phyloP scores from a whole-genome alignment of 139 green algal species.

The Chlorella sp. region DNA sequence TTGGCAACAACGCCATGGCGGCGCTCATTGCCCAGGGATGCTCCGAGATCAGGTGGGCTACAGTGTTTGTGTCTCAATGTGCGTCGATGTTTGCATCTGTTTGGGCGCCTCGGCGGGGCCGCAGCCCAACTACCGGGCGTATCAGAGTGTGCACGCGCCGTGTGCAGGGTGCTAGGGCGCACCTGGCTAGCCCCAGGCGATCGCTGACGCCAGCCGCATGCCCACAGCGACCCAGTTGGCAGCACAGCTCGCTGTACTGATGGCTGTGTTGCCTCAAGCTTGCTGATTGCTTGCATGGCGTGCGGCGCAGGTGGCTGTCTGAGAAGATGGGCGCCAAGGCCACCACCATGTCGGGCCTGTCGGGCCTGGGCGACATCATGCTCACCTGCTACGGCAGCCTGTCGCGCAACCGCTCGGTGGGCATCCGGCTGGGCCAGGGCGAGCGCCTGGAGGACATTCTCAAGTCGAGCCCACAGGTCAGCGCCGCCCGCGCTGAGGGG shows the following conservation, averaged over 20 bases:
- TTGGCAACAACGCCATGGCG: constrained; percentile 95
- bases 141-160: background rate
- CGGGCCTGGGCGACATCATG: constrained; percentile 98
- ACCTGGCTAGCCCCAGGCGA: too few species aligned
- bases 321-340: constrained; percentile 90
- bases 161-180: too few species aligned
- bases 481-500: constrained; percentile 87
- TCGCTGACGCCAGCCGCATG: too few species aligned
- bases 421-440: constrained; percentile 83
- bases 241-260: too few species aligned
- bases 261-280: too few species aligned
- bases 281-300: too few species aligned
- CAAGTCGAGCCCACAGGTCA: constrained; percentile 61
- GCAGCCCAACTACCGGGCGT: too few species aligned
- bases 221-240: too few species aligned
- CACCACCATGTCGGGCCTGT: constrained; percentile 84
- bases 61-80: too few species aligned
- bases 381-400: constrained; percentile 97
- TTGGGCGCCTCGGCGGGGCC: too few species aligned
- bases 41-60: constrained; percentile 46
- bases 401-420: constrained; percentile 81
- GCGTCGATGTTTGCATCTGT: too few species aligned
- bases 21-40: constrained; percentile 74
- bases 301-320: constrained; percentile 85
- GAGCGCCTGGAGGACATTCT: constrained; percentile 82